These are phyloP conservation scores for Saccharomyces hybrid DNA, from an alignment of 1,139 yeast species.

Conservation along the genomic window DNA sequence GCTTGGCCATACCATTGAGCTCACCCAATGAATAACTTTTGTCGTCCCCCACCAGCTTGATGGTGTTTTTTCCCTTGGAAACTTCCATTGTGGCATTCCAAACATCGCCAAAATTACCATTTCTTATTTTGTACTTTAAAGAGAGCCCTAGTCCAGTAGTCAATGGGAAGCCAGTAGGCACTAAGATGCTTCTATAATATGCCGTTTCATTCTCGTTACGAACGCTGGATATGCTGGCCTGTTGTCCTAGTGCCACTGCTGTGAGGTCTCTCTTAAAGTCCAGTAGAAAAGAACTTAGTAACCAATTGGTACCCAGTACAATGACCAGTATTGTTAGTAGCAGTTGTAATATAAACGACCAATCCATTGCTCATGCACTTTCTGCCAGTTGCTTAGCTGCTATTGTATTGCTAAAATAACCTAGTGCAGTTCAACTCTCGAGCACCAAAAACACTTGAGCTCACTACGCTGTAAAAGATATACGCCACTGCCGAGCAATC, in stretches of 20 bases:
- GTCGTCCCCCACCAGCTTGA: constrained; percentile 11
- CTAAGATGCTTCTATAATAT: constrained; percentile 52
- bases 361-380: not conserved
- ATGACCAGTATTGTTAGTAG: constrained; percentile 1
- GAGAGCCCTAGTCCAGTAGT: constrained; percentile 60
- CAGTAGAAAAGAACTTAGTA: constrained; percentile 18
- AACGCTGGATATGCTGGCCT: constrained; percentile 49
- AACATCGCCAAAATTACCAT: constrained; percentile 60
- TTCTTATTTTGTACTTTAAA: constrained; percentile 53
- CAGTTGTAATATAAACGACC: not conserved
- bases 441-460: not conserved
- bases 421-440: not conserved
- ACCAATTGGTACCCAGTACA: constrained; percentile 11
- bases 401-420: not conserved
- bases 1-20: constrained; percentile 27
- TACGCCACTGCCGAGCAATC: not conserved
- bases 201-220: constrained; percentile 55
- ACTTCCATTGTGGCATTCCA: constrained; percentile 42
- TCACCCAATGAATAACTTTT: constrained; percentile 9
- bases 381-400: not conserved
- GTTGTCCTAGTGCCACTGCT: constrained; percentile 49
- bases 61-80: constrained; percentile 11
- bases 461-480: not conserved
- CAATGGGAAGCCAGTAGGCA: constrained; percentile 54
- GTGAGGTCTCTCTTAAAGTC: constrained; percentile 45